phyloP scores from a whole-genome alignment of 371 early-diverging fungal species.

The Funneliformis caledonium region DNA sequence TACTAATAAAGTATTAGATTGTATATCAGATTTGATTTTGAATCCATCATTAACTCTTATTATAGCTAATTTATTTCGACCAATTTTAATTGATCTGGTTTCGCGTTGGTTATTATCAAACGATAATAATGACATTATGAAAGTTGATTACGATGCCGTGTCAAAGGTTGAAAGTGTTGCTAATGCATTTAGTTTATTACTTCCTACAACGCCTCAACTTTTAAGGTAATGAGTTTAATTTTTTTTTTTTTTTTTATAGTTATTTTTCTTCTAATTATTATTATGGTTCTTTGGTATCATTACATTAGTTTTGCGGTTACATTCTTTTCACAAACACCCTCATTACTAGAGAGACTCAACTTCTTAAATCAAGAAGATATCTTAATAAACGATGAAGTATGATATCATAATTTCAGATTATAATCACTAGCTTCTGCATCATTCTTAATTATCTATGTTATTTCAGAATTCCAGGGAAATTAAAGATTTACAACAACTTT shows the following conservation, averaged over 20 bases:
- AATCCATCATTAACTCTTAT: constrained; percentile 33
- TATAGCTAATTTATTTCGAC: constrained; percentile 69
- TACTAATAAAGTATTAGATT: constrained; percentile 26
- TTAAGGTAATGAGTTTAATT: constrained; percentile 60
- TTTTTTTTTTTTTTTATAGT: constrained; percentile 60
- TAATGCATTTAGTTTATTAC: constrained; percentile 65
- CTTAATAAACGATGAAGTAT: not conserved
- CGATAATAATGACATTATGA: not conserved
- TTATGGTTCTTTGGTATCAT: not conserved
- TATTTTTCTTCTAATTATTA: constrained; percentile 15
- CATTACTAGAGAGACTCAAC: not conserved
- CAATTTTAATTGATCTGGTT: constrained; percentile 80
- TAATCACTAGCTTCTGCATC: not conserved
- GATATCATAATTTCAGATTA: not conserved
- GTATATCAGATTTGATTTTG: constrained; percentile 39
- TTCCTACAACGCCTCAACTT: constrained; percentile 78
- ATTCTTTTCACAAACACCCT: constrained; percentile 15
- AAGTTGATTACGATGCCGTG: constrained; percentile 41
- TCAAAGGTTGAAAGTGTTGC: constrained; percentile 59
- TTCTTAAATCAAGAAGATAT: not conserved
- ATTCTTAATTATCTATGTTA: not conserved
- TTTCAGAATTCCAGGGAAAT: constrained; percentile 44
- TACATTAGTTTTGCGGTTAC: constrained; percentile 28
- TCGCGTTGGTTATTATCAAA: constrained; percentile 67
- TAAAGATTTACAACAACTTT: constrained; percentile 41